Evolutionary conservation across 805 yeast genomes (phyloP).

Genomic region (Cyberlindnera mycetangii): DNA sequence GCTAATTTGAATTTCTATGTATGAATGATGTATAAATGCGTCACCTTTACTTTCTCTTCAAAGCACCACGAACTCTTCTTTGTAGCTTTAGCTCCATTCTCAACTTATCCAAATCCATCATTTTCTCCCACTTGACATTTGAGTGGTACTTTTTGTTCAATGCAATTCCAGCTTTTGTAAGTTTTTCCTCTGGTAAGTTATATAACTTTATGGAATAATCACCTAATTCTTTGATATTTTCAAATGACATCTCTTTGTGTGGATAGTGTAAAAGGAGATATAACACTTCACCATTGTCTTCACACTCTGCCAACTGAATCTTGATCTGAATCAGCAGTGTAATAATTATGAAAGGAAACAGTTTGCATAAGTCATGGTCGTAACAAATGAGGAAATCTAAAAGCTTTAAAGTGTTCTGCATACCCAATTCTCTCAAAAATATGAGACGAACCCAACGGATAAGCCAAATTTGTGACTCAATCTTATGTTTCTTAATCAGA

Average conservation of each 20-base stretch:
- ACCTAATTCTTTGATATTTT: constrained; percentile 27
- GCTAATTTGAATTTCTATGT: background rate
- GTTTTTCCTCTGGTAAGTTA: constrained; percentile 34
- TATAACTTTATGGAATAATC: constrained; percentile 36
- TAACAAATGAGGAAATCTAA: constrained; percentile 43
- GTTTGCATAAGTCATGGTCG: constrained; percentile 30
- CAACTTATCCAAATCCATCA: constrained; percentile 41
- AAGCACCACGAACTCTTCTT: constrained; percentile 35
- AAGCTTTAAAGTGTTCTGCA: constrained; percentile 32
- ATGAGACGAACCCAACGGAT: constrained; percentile 47
- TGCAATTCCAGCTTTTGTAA: constrained; percentile 35
- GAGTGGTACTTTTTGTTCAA: constrained; percentile 41
- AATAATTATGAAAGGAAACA: constrained; percentile 40
- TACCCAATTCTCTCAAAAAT: constrained; percentile 44
- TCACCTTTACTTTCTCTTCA: constrained; percentile 8
- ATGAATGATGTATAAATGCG: background rate
- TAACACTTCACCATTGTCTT: constrained; percentile 47
- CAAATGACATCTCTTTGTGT: constrained; percentile 25
- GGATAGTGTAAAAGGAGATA: constrained; percentile 47
- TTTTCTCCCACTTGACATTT: constrained; percentile 36
- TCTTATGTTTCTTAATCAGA: constrained; percentile 38
- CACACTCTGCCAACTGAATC: constrained; percentile 39
- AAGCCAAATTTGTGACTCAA: constrained; percentile 51
- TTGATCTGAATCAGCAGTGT: constrained; percentile 42
- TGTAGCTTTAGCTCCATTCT: constrained; percentile 46